Conservation (phyloP, 2,329 filamentous ascomycete species). For the Epichloe sylvatica region DNA sequence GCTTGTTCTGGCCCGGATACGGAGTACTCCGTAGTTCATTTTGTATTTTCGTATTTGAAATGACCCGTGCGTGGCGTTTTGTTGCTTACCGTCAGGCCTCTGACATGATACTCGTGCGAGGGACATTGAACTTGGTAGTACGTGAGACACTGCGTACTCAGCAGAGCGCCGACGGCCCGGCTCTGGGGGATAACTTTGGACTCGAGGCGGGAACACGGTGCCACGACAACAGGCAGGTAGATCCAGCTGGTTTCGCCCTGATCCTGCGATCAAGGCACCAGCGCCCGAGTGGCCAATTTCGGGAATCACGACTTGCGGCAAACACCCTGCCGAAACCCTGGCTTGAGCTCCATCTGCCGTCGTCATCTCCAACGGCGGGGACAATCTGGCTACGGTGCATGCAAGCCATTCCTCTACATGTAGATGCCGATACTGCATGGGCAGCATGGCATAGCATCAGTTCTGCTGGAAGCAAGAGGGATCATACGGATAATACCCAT, state of each 20-base stretch:
- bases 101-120: too few species aligned
- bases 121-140: too few species aligned
- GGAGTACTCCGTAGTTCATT: too few species aligned
- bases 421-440: too few species aligned
- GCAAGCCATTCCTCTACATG: not conserved
- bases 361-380: not conserved
- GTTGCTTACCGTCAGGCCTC: too few species aligned
- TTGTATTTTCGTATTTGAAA: too few species aligned
- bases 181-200: too few species aligned
- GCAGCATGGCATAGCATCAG: not conserved
- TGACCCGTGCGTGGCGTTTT: too few species aligned
- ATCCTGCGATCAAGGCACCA: not conserved
- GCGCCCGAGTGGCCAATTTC: slow-evolving; percentile 4
- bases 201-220: not conserved
- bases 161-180: too few species aligned
- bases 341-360: not conserved
- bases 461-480: not conserved
- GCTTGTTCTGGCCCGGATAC: too few species aligned
- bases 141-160: too few species aligned
- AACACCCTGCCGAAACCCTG: not conserved
- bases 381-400: not conserved
- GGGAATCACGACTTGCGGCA: not conserved
- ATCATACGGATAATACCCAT: too few species aligned
- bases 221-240: not conserved
- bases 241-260: not conserved